phyloP scores from a whole-genome alignment of 2,329 filamentous ascomycete species.

The Decorospora gaudefroyi region DNA sequence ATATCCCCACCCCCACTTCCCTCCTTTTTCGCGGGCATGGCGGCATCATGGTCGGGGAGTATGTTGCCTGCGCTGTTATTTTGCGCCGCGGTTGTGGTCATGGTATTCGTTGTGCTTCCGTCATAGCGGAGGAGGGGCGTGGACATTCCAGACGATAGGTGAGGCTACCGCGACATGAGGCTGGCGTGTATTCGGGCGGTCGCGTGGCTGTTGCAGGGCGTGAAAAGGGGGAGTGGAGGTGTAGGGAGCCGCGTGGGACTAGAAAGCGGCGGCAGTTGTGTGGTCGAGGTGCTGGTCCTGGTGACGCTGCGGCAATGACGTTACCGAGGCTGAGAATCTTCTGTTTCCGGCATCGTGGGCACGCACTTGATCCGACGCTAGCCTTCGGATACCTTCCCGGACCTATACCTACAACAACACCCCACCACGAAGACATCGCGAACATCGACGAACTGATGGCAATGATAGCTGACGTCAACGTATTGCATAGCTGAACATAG shows the following conservation, averaged over 20 bases:
- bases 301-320: conserved; percentile 10
- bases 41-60: conserved; percentile 57
- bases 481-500: no score
- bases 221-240: background rate
- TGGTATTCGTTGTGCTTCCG: conserved; percentile 39
- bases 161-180: conserved; percentile 31
- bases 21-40: conserved; percentile 48
- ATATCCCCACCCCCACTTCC: conserved; percentile 2
- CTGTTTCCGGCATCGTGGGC: conserved; percentile 5
- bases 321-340: conserved; percentile 16
- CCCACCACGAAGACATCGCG: conserved; percentile 1
- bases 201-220: background rate
- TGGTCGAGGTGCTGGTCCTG: conserved; percentile 13
- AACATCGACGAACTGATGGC: background rate
- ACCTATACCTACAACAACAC: background rate
- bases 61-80: conserved; percentile 21
- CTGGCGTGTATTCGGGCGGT: background rate
- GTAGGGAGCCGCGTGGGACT: conserved; percentile 9
- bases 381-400: conserved; percentile 13
- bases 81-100: conserved; percentile 41
- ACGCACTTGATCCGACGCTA: conserved; percentile 13
- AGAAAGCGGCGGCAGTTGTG: conserved; percentile 15
- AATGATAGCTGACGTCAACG: no score
- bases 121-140: conserved; percentile 46
- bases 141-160: conserved; percentile 44